Base-by-base conservation (phyloP, 768 basidiomycete species). In the Mycena sanguinolenta region DNA sequence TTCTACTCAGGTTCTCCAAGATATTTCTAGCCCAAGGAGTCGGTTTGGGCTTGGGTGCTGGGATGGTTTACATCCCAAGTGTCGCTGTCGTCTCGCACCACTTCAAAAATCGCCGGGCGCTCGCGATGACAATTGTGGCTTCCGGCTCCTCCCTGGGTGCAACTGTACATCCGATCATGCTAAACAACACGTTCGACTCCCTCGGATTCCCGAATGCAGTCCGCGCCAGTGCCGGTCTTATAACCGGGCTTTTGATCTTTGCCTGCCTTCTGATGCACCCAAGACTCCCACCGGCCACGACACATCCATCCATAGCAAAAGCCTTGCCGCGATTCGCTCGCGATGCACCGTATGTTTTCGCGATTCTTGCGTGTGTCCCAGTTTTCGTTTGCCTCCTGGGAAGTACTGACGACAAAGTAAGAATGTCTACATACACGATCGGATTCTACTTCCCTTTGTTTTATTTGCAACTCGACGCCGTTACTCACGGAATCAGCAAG, bases 131-230 rank as follows among this genome's bases (percentile, higher is more conserved):
- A 21, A 75, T 88, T 55, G 84, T 84, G 27, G 83, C 84, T 0
- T 82, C 84, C 1, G 89, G 86, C 12, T 80, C 83, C 1, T 84
- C 82, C 21, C 72, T 85, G 17, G 86, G 87, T 9, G 85, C 85
- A n/a, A 78, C 85, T 27, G 71, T 87, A 5, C 84, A 84, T 65
- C 84, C 84, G 3, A 82, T 86, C 72, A 80, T 86, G 79, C 72
- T 89, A 25, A 87, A 88, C 73, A 83, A 85, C 36, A 70, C 70
- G 44, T 74, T 80, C 57, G 76, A 76, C 6, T 25, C 30, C 3
- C 77, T 83, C n/a, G 84, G 86, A 7, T 89, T 87, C 44, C 80
- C 78, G 21, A 82, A 80, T 30, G 82, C 83, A 16, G 83, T 83
- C 34, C 81, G 85, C 3, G 82, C 79, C n/a, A 85, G 80, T 61